Evolutionary conservation across 345 rosid genomes (phyloP), one percentile per base, ranked within the genome.

Genomic region (Murraya paniculata): DNA sequence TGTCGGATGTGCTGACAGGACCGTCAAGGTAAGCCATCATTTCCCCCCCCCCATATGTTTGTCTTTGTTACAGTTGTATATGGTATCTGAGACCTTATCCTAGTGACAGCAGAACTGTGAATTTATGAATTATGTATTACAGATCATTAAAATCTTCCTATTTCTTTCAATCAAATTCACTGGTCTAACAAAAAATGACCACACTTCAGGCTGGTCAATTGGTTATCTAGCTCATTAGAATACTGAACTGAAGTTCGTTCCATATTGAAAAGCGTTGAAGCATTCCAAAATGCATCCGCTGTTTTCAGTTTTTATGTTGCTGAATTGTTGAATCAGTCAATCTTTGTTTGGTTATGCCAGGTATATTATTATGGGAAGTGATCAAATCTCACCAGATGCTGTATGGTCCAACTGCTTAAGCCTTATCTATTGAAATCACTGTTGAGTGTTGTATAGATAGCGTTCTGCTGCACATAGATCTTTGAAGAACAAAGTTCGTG

Each of bases 1-100:
- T 83, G 93, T 84, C 3, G 99, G 96, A 79, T 87, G 76, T 82
- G 94, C 88, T 64, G 91, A 93, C 84, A 87, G 82, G 77, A 84
- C 79, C 31, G 35, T 93, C 59, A 93, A 87, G 98, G 98, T 93
- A 78, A 56, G 79, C 60, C 56, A 25, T 66, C 19, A 58, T 35
- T 55, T 74, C 33, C 36, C 38, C 25, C 31, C 21, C 56, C 11
- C 48, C 11, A 18, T 28, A 14, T 77, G 2, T 9, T 77, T 45
- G 16, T 45, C 18, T 45, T 45, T 45, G 50, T 13, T 45, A 13
- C 50, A 45, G 50, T 45, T 45, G 18, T 13, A 13, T 39, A 14
- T 3, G 50, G 5, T 45, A 45, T 11, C 18, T 2, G 1, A 45
- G 50, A 13, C 50, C 50, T 45, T 45, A 45, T 45, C 50, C 50